These are phyloP conservation scores for Candida multigemmis DNA, from an alignment of 805 yeast genomes.

Conservation along the genomic window DNA sequence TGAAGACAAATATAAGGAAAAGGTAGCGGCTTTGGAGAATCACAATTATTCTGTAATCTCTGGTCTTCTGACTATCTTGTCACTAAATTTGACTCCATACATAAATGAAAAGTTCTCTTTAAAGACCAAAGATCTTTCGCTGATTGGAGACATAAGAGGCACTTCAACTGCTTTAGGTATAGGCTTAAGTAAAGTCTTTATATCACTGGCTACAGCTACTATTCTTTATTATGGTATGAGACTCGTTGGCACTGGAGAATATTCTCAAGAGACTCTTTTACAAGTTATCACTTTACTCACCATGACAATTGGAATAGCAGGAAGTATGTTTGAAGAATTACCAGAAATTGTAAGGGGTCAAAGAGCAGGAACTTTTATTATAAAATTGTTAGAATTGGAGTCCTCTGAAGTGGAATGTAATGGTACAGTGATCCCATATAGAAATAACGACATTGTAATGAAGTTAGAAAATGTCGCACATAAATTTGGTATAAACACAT, in stretches of 20 bases:
- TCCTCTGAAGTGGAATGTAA: slow-evolving; percentile 25
- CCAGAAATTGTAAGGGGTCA: slow-evolving; percentile 79
- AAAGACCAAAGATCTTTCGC: slow-evolving; percentile 19
- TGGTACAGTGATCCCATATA: slow-evolving; percentile 23
- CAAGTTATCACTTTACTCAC: slow-evolving; percentile 64
- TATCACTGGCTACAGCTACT: slow-evolving; percentile 57
- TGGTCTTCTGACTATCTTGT: slow-evolving; percentile 56
- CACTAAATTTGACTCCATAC: slow-evolving; percentile 41
- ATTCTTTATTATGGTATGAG: slow-evolving; percentile 73
- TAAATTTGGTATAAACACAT: slow-evolving; percentile 31
- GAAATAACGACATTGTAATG: slow-evolving; percentile 12
- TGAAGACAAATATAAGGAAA: slow-evolving; percentile 54
- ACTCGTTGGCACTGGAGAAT: slow-evolving; percentile 52
- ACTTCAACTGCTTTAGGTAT: slow-evolving; percentile 58
- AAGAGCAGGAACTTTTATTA: slow-evolving; percentile 50
- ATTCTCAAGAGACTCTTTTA: slow-evolving; percentile 49
- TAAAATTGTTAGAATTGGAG: slow-evolving; percentile 26
- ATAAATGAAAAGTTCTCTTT: slow-evolving; percentile 33
- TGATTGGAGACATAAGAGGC: slow-evolving; percentile 43
- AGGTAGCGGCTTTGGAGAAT: slow-evolving; percentile 47
- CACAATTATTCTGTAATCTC: slow-evolving; percentile 41
- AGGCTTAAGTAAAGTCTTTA: slow-evolving; percentile 45
- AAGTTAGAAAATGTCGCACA: slow-evolving; percentile 40
- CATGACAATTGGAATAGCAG: slow-evolving; percentile 62
- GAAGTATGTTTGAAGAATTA: slow-evolving; percentile 49